These are phyloP conservation scores for Solanum appendiculatum DNA, from an alignment of 257 asterid species.

Conservation along the genomic window DNA sequence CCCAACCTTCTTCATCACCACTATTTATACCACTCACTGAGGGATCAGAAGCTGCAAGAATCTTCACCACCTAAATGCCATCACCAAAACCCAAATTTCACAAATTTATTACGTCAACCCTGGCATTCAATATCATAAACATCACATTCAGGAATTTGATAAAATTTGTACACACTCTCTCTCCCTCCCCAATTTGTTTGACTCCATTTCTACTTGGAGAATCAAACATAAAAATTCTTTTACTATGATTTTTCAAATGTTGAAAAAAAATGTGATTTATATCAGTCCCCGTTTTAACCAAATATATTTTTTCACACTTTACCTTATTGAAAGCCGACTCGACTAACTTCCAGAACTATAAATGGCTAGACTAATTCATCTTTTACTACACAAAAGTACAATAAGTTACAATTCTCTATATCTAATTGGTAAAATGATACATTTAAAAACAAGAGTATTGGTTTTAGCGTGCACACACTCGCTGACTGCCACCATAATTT, in stretches of 20 bases:
- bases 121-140: not conserved
- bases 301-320: not conserved
- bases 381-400: not conserved
- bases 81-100: not conserved
- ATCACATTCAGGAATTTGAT: not conserved
- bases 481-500: not conserved
- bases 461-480: not conserved
- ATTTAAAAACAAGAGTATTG: not conserved
- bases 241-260: not conserved
- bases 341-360: not conserved
- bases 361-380: not conserved
- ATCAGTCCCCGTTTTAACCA: not conserved
- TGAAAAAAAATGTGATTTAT: not conserved
- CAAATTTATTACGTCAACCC: not conserved
- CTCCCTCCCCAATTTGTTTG: not conserved
- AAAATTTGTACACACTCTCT: not conserved
- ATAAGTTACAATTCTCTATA: not conserved
- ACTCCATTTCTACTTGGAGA: not conserved
- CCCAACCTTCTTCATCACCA: constrained; percentile 95
- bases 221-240: not conserved
- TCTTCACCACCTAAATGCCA: constrained; percentile 58
- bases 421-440: not conserved
- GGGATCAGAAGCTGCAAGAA: constrained; percentile 51
- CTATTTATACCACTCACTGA: constrained; percentile 43
- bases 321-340: not conserved